Evolutionary conservation across 108 stramenopile species (phyloP).

Genomic region (Cyclotella sp.): DNA sequence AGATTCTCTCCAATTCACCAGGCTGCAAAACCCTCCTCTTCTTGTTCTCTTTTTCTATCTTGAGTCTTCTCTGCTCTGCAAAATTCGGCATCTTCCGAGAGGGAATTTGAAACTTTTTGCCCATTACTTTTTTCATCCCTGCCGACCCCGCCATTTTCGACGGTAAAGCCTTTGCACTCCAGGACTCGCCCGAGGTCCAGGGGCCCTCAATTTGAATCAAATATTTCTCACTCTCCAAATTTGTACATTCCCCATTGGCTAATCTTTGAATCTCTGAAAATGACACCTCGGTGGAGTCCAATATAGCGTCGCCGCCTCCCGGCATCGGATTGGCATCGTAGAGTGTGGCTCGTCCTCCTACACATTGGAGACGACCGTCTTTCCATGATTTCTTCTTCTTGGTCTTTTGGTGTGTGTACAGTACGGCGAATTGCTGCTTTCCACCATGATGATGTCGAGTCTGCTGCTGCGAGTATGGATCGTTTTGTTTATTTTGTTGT

Average conservation of each 20-base stretch:
- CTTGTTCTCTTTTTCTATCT: constrained; percentile 38
- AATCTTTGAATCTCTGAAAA: constrained; percentile 12
- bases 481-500: too few species aligned
- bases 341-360: constrained; percentile 33
- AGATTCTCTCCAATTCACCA: constrained; percentile 47
- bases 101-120: constrained; percentile 69
- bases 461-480: too few species aligned
- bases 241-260: neutral
- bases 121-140: constrained; percentile 69
- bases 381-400: constrained; percentile 86
- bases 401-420: constrained; percentile 86
- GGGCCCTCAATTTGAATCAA: constrained; percentile 54
- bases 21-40: constrained; percentile 41
- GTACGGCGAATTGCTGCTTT: constrained; percentile 29
- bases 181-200: constrained; percentile 10
- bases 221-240: constrained; percentile 34
- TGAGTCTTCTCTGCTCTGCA: constrained; percentile 29
- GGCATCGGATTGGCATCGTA: constrained; percentile 59
- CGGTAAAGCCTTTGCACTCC: neutral
- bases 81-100: constrained; percentile 49
- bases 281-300: constrained; percentile 60
- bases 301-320: constrained; percentile 47
- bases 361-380: constrained; percentile 71
- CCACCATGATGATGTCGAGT: neutral
- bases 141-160: constrained; percentile 3